Base-by-base conservation (phyloP, 148 eudicot genomes). In the Chenopodium suecicum region DNA sequence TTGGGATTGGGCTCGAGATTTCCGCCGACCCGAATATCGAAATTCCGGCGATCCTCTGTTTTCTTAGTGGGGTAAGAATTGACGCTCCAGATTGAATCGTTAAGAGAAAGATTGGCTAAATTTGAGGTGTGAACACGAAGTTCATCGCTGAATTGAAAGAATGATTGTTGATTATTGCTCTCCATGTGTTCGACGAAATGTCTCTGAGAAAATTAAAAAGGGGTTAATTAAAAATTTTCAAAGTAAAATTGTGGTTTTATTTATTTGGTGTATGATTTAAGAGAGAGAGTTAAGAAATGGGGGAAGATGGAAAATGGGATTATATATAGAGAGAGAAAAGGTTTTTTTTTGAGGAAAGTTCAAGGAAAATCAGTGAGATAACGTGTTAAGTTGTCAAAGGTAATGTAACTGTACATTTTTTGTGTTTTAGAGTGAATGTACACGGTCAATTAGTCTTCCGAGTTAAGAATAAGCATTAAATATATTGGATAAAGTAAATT, bases 31-130 rank as follows among this genome's bases (percentile, higher is more conserved):
- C 91, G 84, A 80, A 91, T 87, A 62, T 94, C 98, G 60, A 90
- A 94, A 82, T 94, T 94, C 23, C 95, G 86, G 52, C 99, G 85
- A 37, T 88, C 86, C 52, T 88, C 89, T 25, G 97, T 84, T 74
- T 89, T 83, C 50, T 92, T 96, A 7, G 88, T 54, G 5, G 67
- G 84, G 77, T 82, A 85, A 0, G 89, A 83, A 25, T 84, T 91
- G 37, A 88, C 81, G 85, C 99, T 91, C 99, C 98, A 96, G 2
- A 96, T 96, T 1, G 99, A 96, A 64, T 96, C 99, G 69, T 92
- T 92, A 1, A 96, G 86, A 1, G 99, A 96, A 11, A 96, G 90
- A 73, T 89, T 89, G 4, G 90, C 86, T 25, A 96, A 81, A 78
- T 78, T 88, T 77, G 86, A 89, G 74, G 86, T 88, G 25, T 94